A percentile compares a stretch with the other conserved stretches of the same genome.
These are phyloP conservation scores for Oenanthe sinensis DNA, from an alignment of 129 eudicot species.

Conservation along the genomic window DNA sequence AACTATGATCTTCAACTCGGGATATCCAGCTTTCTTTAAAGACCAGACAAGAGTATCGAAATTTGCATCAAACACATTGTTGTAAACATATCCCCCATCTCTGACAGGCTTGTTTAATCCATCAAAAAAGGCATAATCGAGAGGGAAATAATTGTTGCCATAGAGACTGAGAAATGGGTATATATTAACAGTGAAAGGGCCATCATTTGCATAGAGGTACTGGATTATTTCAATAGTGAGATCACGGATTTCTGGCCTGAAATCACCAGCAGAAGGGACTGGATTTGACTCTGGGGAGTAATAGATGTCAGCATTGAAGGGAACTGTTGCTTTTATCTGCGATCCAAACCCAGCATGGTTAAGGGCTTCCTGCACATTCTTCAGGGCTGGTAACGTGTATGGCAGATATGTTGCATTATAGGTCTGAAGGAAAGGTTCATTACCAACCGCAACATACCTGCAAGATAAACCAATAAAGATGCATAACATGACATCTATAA, in stretches of 20 bases:
- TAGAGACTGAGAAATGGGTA: slow-evolving; percentile 86
- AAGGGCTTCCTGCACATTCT: slow-evolving; percentile 68
- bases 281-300: slow-evolving; percentile 69
- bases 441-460: slow-evolving; percentile 96
- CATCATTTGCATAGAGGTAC: slow-evolving; percentile 51
- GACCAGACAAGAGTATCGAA: slow-evolving; percentile 75
- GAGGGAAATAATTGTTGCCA: slow-evolving; percentile 53
- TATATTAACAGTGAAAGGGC: slow-evolving; percentile 82
- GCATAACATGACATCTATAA: neutral
- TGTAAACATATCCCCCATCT: slow-evolving; percentile 45
- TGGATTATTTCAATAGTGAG: slow-evolving; percentile 49
- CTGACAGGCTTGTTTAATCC: slow-evolving; percentile 46
- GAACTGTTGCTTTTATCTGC: slow-evolving; percentile 70
- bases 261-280: slow-evolving; percentile 85
- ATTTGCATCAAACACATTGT: slow-evolving; percentile 85
- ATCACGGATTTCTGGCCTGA: slow-evolving; percentile 64
- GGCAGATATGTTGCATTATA: slow-evolving; percentile 62
- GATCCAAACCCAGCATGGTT: slow-evolving; percentile 50
- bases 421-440: slow-evolving; percentile 67
- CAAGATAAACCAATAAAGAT: neutral
- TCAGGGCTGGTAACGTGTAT: slow-evolving; percentile 66
- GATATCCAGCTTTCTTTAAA: slow-evolving; percentile 60
- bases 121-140: slow-evolving; percentile 76
- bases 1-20: slow-evolving; percentile 59
- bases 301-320: slow-evolving; percentile 85